These are phyloP conservation scores for Phytophthora lateralis DNA, from an alignment of 352 stramenopile genomes.

Conservation along the genomic window DNA sequence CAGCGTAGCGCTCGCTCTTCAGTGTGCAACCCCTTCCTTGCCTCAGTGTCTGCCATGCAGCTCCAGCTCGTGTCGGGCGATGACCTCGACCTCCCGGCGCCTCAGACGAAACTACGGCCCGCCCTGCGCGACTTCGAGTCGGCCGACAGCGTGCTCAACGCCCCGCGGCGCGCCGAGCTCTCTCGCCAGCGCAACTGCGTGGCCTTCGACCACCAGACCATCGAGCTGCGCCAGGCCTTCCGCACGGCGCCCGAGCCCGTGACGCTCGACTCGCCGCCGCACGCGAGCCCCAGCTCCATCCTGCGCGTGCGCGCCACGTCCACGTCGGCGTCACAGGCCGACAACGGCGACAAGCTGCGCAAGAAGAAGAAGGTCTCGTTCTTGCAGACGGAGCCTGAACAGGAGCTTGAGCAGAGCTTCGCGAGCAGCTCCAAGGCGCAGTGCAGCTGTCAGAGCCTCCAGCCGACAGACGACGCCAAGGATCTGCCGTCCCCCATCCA, in stretches of 20 bases:
- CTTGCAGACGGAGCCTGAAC: conserved; percentile 33
- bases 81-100: conserved; percentile 12
- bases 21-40: background rate
- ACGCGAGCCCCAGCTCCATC: conserved; percentile 23
- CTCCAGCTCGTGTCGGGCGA: conserved; percentile 39
- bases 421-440: conserved; percentile 11
- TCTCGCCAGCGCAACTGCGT: conserved; percentile 53
- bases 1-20: background rate
- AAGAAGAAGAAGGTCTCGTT: conserved; percentile 73
- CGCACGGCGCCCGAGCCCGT: conserved; percentile 57
- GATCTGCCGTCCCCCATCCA: conserved; percentile 67
- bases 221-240: conserved; percentile 58
- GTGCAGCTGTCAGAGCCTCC: conserved; percentile 28
- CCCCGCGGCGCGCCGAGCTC: conserved; percentile 49
- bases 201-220: conserved; percentile 54
- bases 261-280: conserved; percentile 44
- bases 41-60: conserved; percentile 21
- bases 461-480: conserved; percentile 18
- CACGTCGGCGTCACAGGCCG: background rate
- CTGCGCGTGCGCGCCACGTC: conserved; percentile 23
- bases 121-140: conserved; percentile 52
- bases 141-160: conserved; percentile 44
- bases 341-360: conserved; percentile 31
- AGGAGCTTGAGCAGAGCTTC: conserved; percentile 26
- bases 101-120: conserved; percentile 20